Percentiles rank a stretch among this genome's conserved stretches.
Evolutionary conservation across 192 early-diverging fungal genomes (phyloP).

Genomic region (Cladochytrium replicatum): DNA sequence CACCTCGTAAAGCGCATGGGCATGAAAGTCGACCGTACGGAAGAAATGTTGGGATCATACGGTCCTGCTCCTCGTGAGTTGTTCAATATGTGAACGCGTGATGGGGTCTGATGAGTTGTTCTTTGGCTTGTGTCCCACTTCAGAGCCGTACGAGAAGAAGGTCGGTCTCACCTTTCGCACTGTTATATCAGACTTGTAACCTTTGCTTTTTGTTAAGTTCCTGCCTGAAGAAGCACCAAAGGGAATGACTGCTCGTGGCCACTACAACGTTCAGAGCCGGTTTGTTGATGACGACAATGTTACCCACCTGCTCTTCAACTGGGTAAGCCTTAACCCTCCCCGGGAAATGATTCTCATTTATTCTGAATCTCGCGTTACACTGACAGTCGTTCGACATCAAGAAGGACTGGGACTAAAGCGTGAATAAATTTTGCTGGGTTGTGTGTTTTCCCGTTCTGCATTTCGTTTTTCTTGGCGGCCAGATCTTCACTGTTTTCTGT

Average conservation of each 20-base stretch:
- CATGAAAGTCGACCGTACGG: constrained; percentile 75
- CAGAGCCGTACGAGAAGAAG: constrained; percentile 72
- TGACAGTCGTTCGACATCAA: constrained; percentile 70
- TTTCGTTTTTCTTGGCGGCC: too few species aligned
- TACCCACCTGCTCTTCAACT: constrained; percentile 72
- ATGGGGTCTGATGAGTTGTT: not conserved
- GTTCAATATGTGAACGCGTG: not conserved
- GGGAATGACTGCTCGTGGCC: constrained; percentile 85
- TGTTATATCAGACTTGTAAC: not conserved
- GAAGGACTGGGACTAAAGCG: constrained; percentile 79
- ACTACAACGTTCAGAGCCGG: constrained; percentile 77
- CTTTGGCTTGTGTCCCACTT: not conserved
- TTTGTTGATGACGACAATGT: constrained; percentile 89
- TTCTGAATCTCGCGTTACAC: not conserved
- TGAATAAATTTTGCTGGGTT: too few species aligned
- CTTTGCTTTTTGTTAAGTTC: too few species aligned
- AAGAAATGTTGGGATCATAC: constrained; percentile 96
- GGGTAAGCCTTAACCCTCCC: too few species aligned
- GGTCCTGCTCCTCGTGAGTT: constrained; percentile 54
- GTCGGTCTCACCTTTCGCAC: constrained; percentile 10
- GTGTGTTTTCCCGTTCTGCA: too few species aligned
- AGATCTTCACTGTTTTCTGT: too few species aligned
- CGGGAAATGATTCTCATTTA: too few species aligned
- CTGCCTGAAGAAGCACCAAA: constrained; percentile 75
- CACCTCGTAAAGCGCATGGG: constrained; percentile 85